A percentile compares a stretch with the other conserved stretches of the same genome.
Evolutionary conservation across 164 flowering plant species (phyloP).

Genomic region (Vitis rotundifolia): DNA sequence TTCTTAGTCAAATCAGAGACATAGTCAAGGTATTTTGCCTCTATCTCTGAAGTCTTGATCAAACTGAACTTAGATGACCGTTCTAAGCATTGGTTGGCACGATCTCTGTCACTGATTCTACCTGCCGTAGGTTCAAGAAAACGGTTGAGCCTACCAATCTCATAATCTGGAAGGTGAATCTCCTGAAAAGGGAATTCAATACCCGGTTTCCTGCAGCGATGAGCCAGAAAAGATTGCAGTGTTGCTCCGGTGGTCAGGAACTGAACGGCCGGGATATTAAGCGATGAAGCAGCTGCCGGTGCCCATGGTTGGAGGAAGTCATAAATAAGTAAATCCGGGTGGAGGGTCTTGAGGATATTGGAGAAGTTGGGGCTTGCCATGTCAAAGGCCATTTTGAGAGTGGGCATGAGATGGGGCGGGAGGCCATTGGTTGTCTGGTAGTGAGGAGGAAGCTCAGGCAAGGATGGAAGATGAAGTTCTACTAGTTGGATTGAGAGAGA

Average conservation of each 20-base stretch:
- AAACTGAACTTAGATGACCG: no score
- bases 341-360: conserved; percentile 8
- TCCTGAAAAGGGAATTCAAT: conserved; percentile 8
- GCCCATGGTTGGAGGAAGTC: conserved; percentile 35
- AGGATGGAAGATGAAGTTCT: conserved; percentile 31
- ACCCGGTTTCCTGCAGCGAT: neutral
- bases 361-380: conserved; percentile 10
- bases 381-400: conserved; percentile 26
- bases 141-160: neutral
- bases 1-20: no score
- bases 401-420: conserved; percentile 26
- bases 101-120: neutral
- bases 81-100: neutral
- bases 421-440: conserved; percentile 38
- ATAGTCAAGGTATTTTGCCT: no score
- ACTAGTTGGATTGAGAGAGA: conserved; percentile 26
- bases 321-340: conserved; percentile 23
- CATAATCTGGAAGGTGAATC: neutral
- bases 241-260: conserved; percentile 6
- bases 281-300: neutral
- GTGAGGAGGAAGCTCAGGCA: conserved; percentile 40
- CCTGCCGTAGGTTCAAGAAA: neutral
- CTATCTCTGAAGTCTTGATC: no score
- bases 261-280: conserved; percentile 8
- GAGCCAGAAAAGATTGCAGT: neutral